Base-by-base conservation (phyloP, 2,329 filamentous ascomycete species). In the Penicillium rolfsii region DNA sequence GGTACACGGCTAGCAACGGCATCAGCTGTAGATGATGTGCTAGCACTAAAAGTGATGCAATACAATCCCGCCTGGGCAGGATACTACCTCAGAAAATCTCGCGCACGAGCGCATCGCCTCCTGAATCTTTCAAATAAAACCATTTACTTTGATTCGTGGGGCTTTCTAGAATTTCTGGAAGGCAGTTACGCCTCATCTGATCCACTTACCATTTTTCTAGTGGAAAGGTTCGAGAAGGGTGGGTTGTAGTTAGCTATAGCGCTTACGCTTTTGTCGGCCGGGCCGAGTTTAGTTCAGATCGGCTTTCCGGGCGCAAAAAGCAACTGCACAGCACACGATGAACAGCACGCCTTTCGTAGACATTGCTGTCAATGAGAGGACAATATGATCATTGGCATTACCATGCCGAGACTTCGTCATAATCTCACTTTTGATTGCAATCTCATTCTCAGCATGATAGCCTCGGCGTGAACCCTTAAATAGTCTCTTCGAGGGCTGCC, bases 41-140 rank as follows among this genome's bases (percentile, higher is more conserved):
- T 74, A 55, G 46, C 36, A 57, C 67, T 69, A 67, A 71, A 66
- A 68, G 26, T 73, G 71, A 67, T 71, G 70, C 71, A 72, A 74
- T 73, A 54, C 52, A 22, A 38, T 43, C 52, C 46, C 59, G 58
- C 40, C 65, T 61, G 58, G 55, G 57, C 59, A 52, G 33, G 53
- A 54, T 64, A 36, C 38, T 59, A 67, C 65, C 55, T 49, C 59
- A 49, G 40, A 48, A 40, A 46, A 50, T 36, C n/a, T 30, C 28
- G 28, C 35, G 26, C 48, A 19, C 26, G 30, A 12, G 30, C 35
- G 28, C 14, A 30, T 26, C 16, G 48, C 43, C 43, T n/a, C 16
- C 26, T 24, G 33, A 46, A 35, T 55, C n/a, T 1, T 35, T 26
- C 12, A 14, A 52, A 4, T 12, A 30, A 9, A 41, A 8, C 35